Evolutionary conservation across 1,284 basidiomycete genomes (phyloP).

Genomic region (Trametes versicolor): DNA sequence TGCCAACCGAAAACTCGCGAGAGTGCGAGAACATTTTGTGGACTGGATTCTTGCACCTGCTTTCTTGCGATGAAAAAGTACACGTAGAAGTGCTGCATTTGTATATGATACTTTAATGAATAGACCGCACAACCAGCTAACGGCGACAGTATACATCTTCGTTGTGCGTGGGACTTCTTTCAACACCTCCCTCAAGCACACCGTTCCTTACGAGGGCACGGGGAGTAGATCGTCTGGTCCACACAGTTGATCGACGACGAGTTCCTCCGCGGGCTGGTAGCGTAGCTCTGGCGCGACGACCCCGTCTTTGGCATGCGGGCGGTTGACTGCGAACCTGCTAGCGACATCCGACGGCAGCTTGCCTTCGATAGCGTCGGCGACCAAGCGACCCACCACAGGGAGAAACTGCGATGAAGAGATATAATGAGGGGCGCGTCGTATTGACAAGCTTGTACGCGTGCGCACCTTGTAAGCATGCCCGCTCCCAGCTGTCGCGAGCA

Average conservation of each 20-base stretch:
- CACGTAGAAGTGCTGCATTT: conserved; percentile 32
- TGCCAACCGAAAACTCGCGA: not conserved
- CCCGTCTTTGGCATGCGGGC: conserved; percentile 45
- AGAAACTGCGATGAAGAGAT: conserved; percentile 67
- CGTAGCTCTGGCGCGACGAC: conserved; percentile 43
- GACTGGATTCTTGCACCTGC: not conserved
- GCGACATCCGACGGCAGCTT: conserved; percentile 61
- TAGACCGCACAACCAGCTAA: conserved; percentile 16
- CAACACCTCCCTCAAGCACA: too few species aligned
- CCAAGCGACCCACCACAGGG: conserved; percentile 81
- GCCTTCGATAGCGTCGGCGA: conserved; percentile 77
- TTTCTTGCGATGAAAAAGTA: conserved; percentile 29
- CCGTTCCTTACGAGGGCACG: not conserved
- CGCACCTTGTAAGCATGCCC: conserved; percentile 86
- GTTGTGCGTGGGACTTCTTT: too few species aligned
- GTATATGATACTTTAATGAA: conserved; percentile 29
- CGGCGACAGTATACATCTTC: not conserved
- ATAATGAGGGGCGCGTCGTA: too few species aligned
- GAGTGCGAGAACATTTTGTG: not conserved
- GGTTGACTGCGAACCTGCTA: conserved; percentile 63
- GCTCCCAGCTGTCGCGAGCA: conserved; percentile 81
- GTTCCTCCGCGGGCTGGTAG: conserved; percentile 44
- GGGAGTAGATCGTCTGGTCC: conserved; percentile 55
- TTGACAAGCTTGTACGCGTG: not conserved
- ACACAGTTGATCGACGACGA: conserved; percentile 60